Percentiles rank a stretch among this genome's conserved stretches.
These are phyloP conservation scores for Pyropia haitanensis DNA, from an alignment of 23 red algal species.

Conservation along the genomic window DNA sequence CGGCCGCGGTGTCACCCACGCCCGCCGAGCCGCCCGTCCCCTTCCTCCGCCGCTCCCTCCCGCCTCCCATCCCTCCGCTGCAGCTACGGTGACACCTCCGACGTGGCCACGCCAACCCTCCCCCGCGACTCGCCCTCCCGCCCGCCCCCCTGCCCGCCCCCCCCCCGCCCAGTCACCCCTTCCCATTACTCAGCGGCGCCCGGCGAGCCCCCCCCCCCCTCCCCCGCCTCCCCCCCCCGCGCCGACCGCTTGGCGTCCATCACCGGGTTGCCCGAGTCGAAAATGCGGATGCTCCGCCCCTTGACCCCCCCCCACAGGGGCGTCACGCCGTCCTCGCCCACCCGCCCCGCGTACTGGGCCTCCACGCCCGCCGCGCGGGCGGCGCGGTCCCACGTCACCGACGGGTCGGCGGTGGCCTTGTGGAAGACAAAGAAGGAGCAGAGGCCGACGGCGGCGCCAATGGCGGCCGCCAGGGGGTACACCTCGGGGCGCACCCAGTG, in stretches of 20 bases:
- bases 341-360: slow-evolving; percentile 2
- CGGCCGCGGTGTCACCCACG: too few relatives aligned
- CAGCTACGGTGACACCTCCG: too few relatives aligned
- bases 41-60: too few relatives aligned
- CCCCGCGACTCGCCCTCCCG: too few relatives aligned
- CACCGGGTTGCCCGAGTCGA: slow-evolving; percentile 19
- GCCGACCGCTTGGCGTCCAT: slow-evolving; percentile 11
- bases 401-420: slow-evolving; percentile 25
- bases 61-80: too few relatives aligned
- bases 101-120: too few relatives aligned
- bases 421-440: slow-evolving; percentile 15
- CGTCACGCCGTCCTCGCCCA: slow-evolving; percentile 28
- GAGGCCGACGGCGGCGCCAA: slow-evolving; percentile 47
- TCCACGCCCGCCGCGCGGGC: slow-evolving; percentile 15
- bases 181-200: slow-evolving; percentile 20
- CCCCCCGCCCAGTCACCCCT: slow-evolving; percentile 10
- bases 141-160: not conserved
- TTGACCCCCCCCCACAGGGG: slow-evolving; percentile 32
- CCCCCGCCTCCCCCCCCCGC: not conserved
- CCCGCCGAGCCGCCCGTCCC: too few relatives aligned
- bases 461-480: slow-evolving; percentile 50
- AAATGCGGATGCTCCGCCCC: slow-evolving; percentile 22
- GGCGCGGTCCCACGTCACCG: slow-evolving; percentile 37
- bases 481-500: slow-evolving; percentile 52
- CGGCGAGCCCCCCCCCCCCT: slow-evolving; percentile 3